These are phyloP conservation scores for Graphium sp. DNA, from an alignment of 2,329 filamentous ascomycete genomes.

Conservation along the genomic window DNA sequence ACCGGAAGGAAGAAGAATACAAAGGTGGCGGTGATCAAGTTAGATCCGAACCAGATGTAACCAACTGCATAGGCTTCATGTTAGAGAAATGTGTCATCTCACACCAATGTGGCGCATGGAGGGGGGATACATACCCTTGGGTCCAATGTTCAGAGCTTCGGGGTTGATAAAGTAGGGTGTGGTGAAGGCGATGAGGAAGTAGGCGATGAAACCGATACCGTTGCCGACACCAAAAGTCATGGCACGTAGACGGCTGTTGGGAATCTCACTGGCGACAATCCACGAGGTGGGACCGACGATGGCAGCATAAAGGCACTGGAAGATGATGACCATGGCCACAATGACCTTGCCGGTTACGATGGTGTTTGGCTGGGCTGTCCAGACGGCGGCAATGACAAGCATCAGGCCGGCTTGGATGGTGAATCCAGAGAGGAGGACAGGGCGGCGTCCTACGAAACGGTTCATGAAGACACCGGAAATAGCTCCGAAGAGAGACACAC, in stretches of 20 bases:
- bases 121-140: conserved; percentile 3
- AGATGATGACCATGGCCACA: conserved; percentile 5
- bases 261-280: conserved; percentile 5
- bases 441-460: conserved; percentile 5
- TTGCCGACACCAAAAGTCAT: conserved; percentile 5
- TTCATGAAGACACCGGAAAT: conserved; percentile 4
- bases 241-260: conserved; percentile 5
- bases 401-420: conserved; percentile 3
- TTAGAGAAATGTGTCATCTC: conserved; percentile 1
- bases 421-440: conserved; percentile 4
- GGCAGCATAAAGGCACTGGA: conserved; percentile 5
- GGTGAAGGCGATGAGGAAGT: conserved; percentile 5
- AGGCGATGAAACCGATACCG: conserved; percentile 4
- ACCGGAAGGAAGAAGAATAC: conserved; percentile 5
- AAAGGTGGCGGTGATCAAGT: conserved; percentile 4
- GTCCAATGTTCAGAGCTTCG: conserved; percentile 5
- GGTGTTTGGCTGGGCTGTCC: conserved; percentile 3
- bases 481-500: conserved; percentile 4
- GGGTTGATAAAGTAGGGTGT: conserved; percentile 6
- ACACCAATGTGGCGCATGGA: conserved; percentile 2
- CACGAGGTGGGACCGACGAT: conserved; percentile 4
- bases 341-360: conserved; percentile 5
- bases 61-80: conserved; percentile 4
- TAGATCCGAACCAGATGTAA: conserved; percentile 5
- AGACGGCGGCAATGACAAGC: conserved; percentile 5